phyloP scores from a whole-genome alignment of 1,284 basidiomycete genomes.

The Puccinia coronata region DNA sequence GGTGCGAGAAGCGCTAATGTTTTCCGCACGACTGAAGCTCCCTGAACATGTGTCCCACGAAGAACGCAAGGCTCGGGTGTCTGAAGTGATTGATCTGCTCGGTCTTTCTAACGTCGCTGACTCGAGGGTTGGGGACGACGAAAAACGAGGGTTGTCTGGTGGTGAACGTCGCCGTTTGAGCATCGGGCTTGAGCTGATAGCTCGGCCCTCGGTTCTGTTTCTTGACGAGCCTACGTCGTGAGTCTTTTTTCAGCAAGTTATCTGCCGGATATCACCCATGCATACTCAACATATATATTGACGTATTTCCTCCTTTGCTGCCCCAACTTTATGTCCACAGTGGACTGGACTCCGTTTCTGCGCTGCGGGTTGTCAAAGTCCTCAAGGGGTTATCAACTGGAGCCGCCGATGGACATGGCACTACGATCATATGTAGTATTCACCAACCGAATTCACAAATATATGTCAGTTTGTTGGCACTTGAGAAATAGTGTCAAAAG shows the following conservation, averaged over 20 bases:
- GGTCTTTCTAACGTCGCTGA: slow-evolving; percentile 72
- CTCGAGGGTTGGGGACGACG: slow-evolving; percentile 71
- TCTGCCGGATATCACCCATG: background rate
- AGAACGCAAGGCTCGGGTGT: slow-evolving; percentile 70
- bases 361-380: slow-evolving; percentile 73
- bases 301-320: too few relatives aligned
- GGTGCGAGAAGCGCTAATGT: slow-evolving; percentile 77
- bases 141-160: slow-evolving; percentile 68
- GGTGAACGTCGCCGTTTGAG: slow-evolving; percentile 73
- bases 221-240: slow-evolving; percentile 67
- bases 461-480: slow-evolving; percentile 63
- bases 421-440: slow-evolving; percentile 79
- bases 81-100: slow-evolving; percentile 71
- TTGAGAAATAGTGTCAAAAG: too few relatives aligned
- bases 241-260: background rate
- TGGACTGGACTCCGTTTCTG: slow-evolving; percentile 83
- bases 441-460: slow-evolving; percentile 84
- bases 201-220: slow-evolving; percentile 67
- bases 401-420: slow-evolving; percentile 59
- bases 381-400: slow-evolving; percentile 70
- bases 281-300: slow-evolving; percentile 7
- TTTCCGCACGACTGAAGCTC: slow-evolving; percentile 77
- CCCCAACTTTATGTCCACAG: slow-evolving; percentile 54
- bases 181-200: slow-evolving; percentile 68
- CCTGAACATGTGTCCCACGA: slow-evolving; percentile 73